Conservation (phyloP, 495 filamentous ascomycete genomes). For the Podospora bellae-mahoneyi region DNA sequence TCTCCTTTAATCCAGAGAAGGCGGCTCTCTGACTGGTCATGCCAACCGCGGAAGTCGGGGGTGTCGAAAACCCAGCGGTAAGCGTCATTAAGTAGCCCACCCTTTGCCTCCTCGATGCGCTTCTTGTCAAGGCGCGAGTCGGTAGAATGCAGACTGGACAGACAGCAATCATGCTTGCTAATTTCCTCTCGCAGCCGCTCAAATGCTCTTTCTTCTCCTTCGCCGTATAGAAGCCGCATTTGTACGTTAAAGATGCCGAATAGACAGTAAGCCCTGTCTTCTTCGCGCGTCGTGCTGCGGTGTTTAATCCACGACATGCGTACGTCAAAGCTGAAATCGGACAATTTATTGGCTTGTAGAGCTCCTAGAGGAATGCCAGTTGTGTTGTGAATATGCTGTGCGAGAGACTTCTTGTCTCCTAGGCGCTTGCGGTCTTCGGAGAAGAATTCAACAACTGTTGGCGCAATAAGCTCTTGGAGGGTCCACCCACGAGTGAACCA, state of each 20-base stretch:
- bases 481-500: too few relatives aligned
- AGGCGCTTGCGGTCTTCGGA: constrained; percentile 15
- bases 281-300: constrained; percentile 21
- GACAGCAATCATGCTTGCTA: too few relatives aligned
- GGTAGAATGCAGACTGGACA: too few relatives aligned
- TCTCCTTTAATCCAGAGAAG: too few relatives aligned
- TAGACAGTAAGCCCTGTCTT: constrained; percentile 28
- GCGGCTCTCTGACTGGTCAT: too few relatives aligned
- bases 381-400: constrained; percentile 16
- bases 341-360: constrained; percentile 6
- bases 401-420: constrained; percentile 25
- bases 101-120: too few relatives aligned
- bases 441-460: constrained; percentile 28
- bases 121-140: too few relatives aligned
- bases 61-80: too few relatives aligned
- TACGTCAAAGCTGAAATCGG: constrained; percentile 20
- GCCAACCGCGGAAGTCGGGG: too few relatives aligned
- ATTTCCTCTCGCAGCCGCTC: too few relatives aligned
- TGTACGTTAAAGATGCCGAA: constrained; percentile 22
- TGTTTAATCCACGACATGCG: constrained; percentile 23
- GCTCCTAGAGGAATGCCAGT: constrained; percentile 18
- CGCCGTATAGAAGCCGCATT: constrained; percentile 8
- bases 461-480: constrained; percentile 13
- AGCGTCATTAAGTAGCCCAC: too few relatives aligned
- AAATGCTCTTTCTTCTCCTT: not conserved